Evolutionary conservation across 306 rosid species (phyloP), one percentile per base, ranked within the genome.

Genomic region (cucumber (Cucumis sativus)): DNA sequence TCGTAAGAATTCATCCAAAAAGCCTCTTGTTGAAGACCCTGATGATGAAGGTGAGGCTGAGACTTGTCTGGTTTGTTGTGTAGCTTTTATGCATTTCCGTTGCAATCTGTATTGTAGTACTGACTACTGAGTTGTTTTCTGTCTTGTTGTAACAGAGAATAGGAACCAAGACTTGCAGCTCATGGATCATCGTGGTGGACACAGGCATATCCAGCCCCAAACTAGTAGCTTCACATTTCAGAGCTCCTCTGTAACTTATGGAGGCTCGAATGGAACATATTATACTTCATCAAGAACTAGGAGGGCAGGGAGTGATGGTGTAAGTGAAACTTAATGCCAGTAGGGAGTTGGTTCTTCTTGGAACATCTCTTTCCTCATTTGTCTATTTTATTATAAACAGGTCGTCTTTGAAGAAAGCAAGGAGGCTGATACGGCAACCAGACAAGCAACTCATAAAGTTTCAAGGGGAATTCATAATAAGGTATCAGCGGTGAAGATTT

Each of bases 271-370:
- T 78, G 97, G 97, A 43, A 70, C 84, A n/a, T 89, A 88, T 83
- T 83, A 89, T 80, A 86, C 96, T 43, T 81, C 95, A 10, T 90
- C 98, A 20, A 83, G 74, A 80, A 84, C 86, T 25, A 89, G 86
- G 80, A 92, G 96, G 82, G 41, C 82, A 3, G 97, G 98, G 54
- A 92, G 91, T 88, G 97, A 95, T 82, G 97, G 98, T 30, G 97
- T 92, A 77, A 84, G 96, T 76, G 76, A 54, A 52, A 73, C 60
- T 78, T 52, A 16, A 39, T 63, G 73, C 71, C 61, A 17, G 60
- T 17, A 16, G 40, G 62, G 30, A 63, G 28, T 33, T 40, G 9
- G 74, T 75, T 74, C 57, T 43, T 72, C 37, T 7, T 1, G 40
- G 67, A 18, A 63, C 14, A 12, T 74, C 40, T 35, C 75, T 2